Conservation (phyloP, 768 basidiomycete species). For the Hygrophorus russula region DNA sequence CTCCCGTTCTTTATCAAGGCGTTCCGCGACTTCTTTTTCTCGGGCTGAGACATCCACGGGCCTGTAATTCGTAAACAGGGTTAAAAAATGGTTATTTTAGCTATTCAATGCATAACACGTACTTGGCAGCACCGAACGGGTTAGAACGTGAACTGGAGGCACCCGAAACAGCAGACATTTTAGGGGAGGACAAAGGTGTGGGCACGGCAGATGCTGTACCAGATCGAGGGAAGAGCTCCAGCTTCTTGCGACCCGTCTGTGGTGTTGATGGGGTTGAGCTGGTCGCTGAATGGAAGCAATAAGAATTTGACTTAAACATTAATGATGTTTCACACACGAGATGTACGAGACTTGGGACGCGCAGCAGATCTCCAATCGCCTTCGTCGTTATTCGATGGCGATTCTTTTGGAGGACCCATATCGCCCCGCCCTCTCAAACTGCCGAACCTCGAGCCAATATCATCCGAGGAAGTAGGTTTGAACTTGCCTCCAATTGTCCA, state of each 20-base stretch:
- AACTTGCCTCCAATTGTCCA: constrained; percentile 75
- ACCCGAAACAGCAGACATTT: constrained; percentile 39
- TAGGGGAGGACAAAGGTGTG: constrained; percentile 72
- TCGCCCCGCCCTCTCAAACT: constrained; percentile 41
- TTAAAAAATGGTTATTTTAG: not conserved
- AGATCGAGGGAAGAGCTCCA: constrained; percentile 79
- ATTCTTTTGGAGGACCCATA: constrained; percentile 39
- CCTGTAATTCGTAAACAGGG: constrained; percentile 23
- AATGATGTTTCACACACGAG: constrained; percentile 37
- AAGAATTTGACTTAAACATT: not conserved
- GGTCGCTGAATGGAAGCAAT: constrained; percentile 32
- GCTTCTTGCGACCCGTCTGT: constrained; percentile 64
- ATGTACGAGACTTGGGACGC: constrained; percentile 38
- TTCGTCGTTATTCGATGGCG: constrained; percentile 34
- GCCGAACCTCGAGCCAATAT: constrained; percentile 31
- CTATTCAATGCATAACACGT: constrained; percentile 12
- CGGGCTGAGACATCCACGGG: constrained; percentile 76
- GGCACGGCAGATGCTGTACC: constrained; percentile 53
- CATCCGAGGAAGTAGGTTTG: constrained; percentile 37
- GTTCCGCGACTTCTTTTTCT: constrained; percentile 67
- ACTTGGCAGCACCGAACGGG: constrained; percentile 87
- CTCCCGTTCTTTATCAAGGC: constrained; percentile 58
- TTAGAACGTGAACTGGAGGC: constrained; percentile 36
- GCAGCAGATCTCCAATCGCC: constrained; percentile 58
- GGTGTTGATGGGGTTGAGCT: constrained; percentile 76